These are phyloP conservation scores for Nelumbo lutea DNA, from an alignment of 164 flowering plant genomes.

Conservation along the genomic window DNA sequence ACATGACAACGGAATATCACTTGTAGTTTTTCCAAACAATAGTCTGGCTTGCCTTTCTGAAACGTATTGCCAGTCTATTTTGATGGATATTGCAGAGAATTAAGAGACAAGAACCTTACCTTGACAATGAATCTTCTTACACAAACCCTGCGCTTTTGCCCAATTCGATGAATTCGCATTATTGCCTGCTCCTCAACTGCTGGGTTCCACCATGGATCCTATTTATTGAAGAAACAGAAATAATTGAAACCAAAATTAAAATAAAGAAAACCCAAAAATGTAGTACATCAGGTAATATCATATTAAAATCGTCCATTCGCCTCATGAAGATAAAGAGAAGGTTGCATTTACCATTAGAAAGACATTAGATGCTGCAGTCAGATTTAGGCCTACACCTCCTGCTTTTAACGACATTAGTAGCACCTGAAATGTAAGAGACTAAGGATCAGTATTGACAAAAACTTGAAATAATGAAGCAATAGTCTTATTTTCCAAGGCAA, in stretches of 20 bases:
- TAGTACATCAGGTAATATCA: neutral
- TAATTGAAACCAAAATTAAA: neutral
- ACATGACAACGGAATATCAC: neutral
- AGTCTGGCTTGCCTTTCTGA: too few relatives aligned
- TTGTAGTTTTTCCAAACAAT: neutral
- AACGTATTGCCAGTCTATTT: neutral
- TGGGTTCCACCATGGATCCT: conserved; percentile 99
- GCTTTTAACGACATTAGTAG: conserved; percentile 74
- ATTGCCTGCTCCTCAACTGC: conserved; percentile 91
- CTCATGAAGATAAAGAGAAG: neutral
- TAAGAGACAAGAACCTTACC: conserved; percentile 23
- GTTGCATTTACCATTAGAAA: conserved; percentile 55
- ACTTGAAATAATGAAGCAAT: neutral
- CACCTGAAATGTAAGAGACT: conserved; percentile 36
- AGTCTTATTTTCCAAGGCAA: neutral
- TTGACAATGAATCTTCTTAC: conserved; percentile 76
- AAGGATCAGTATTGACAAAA: neutral
- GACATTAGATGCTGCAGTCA: conserved; percentile 81
- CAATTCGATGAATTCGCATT: conserved; percentile 85
- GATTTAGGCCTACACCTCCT: conserved; percentile 80
- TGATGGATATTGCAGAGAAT: neutral
- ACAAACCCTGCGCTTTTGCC: conserved; percentile 57
- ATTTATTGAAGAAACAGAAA: neutral
- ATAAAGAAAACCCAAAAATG: neutral
- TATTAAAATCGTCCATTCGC: neutral